Evolutionary conservation across 1,284 basidiomycete genomes (phyloP), one percentile per base, ranked within the genome.

Genomic region (Inonotus hispidus): DNA sequence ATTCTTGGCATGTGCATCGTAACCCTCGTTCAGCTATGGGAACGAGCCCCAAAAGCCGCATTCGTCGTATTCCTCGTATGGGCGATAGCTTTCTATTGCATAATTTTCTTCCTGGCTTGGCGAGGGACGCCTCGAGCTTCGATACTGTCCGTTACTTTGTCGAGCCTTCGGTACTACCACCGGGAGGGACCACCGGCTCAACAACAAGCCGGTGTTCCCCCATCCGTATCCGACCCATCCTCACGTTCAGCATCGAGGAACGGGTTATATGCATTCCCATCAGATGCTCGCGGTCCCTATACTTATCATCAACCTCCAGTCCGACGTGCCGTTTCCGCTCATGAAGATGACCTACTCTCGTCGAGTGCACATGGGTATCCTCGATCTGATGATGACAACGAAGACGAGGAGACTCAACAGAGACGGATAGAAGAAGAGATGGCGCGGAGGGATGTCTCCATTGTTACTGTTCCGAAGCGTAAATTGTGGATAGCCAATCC

Each of bases 341-440:
- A 80, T 52, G 79, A 80, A 47, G 78, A 79, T 32, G 77, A 79
- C 63, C 62, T 69, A 25, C 73, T 73, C 7, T 70, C 71, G 13
- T 74, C 70, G n/a, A 71, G 73, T 47, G 71, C 68, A 11, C 70
- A 72, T 56, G 69, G 66, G n/a, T 39, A 45, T 11, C 56, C 29
- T 19, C 65, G 68, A 8, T 63, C 68, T 7, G 56, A 58, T 46
- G 74, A 74, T n/a, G 85, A 87, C 27, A 85, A 88, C 53, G 76
- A 85, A 55, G 88, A 91, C 66, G 88, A 90, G 64, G 82, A 87
- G 59, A 79, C 82, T 23, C 77, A 84, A 61, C 88, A 90, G 69
- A 78, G 82, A 61, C 77, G 82, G 66, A 90, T 91, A 46, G 89
- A 91, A 70, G 84, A 87, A 60, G 89, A 91, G 71, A 88, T 92